phyloP scores from a whole-genome alignment of 768 basidiomycete genomes.

The Chalciporus chontae region DNA sequence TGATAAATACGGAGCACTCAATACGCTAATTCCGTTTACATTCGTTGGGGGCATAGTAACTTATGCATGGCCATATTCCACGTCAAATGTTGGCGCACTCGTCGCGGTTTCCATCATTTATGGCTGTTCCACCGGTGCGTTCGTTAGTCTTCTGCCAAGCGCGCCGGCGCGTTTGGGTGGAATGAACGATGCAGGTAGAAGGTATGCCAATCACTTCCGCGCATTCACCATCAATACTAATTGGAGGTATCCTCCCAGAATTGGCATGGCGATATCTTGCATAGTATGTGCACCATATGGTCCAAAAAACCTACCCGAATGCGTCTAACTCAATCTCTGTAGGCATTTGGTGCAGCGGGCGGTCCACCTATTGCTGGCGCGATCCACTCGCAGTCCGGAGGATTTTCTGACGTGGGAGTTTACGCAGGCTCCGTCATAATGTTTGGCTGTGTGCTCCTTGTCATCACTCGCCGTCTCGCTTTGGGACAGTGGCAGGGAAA shows the following conservation, averaged over 20 bases:
- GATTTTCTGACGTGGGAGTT: background rate
- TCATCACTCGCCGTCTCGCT: constrained; percentile 2
- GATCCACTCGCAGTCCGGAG: too few relatives aligned
- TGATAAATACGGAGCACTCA: constrained; percentile 33
- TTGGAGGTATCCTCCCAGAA: too few relatives aligned
- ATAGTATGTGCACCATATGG: too few relatives aligned
- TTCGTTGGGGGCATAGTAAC: constrained; percentile 38
- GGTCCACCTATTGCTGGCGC: too few relatives aligned
- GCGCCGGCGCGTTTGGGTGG: constrained; percentile 8
- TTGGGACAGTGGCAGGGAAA: constrained; percentile 9
- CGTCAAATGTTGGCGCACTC: too few relatives aligned
- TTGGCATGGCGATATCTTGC: too few relatives aligned
- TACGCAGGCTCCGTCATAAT: constrained; percentile 3
- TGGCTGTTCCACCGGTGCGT: constrained; percentile 27
- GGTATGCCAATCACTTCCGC: background rate
- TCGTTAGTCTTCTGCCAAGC: constrained; percentile 5
- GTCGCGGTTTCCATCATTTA: constrained; percentile 30
- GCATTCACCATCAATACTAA: constrained; percentile 20
- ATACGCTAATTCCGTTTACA: constrained; percentile 39
- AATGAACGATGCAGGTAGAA: constrained; percentile 7
- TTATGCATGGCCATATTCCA: constrained; percentile 41
- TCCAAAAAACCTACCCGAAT: too few relatives aligned
- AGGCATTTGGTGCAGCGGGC: too few relatives aligned
- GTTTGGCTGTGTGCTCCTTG: constrained; percentile 1
- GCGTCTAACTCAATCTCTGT: too few relatives aligned